Base-by-base conservation (phyloP, 345 rosid species). In the Brassica carinata region DNA sequence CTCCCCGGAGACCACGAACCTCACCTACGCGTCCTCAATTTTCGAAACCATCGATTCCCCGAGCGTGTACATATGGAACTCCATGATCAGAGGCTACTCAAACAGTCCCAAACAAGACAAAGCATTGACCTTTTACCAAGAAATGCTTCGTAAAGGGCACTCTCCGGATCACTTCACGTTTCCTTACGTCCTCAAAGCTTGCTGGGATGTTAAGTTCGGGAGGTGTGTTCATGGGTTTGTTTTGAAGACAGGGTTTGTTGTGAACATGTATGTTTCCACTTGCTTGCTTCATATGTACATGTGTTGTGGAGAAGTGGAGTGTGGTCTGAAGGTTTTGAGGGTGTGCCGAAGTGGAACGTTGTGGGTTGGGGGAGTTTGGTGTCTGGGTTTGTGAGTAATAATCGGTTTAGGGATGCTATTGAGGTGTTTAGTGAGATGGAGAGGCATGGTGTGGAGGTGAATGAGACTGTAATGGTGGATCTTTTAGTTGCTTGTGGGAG, bases 21-120 rank as follows among this genome's bases (percentile, higher is more conserved):
- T 85, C 31, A 76, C 10, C 57, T 76, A 85, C 74, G 85, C 83
- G 26, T 61, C 51, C 11, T 77, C 81, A 67, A 53, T 82, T 33
- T 82, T 77, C 75, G 75, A 73, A 5, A 61, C 5, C n/a, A 82
- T 77, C 9, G 82, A 69, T 29, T 59, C 1, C 7, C 85, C 85
- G 17, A 82, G 81, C 61, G 79, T 79, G 10, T 82, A 82, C 73
- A 76, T 82, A 71, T 84, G 87, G 87, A 84, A 84, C 79, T 71
- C 87, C 3, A 84, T 84, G 83, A 82, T 84, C 77, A 79, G 77
- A 79, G 85, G 87, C 27, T 82, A 72, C 79, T 82, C 81, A 27
- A 78, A 72, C 19, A 75, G 69, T 40, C 26, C 51, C 34, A 53
- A 9, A 5, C 81, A 51, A 75, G 74, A 62, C 5, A 68, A 81